Percentiles rank a stretch among this genome's conserved stretches.
Conservation (phyloP, 495 filamentous ascomycete species). For the Penicillium longicatenatum region DNA sequence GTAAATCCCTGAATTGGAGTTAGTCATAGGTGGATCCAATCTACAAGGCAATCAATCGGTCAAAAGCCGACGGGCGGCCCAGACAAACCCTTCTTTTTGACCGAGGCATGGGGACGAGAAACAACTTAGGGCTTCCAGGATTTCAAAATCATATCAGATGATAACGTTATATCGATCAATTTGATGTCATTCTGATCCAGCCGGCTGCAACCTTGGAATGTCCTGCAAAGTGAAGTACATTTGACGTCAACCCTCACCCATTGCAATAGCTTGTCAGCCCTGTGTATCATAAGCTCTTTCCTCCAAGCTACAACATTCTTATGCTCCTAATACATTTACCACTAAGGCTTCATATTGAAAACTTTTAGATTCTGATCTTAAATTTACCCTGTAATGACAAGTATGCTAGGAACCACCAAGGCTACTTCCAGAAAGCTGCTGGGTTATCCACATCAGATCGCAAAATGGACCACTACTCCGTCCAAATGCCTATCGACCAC, state of each 20-base stretch:
- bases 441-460: neutral
- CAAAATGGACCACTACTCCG: slow-evolving; percentile 4
- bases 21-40: no score
- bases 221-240: slow-evolving; percentile 22
- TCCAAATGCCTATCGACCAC: slow-evolving; percentile 24
- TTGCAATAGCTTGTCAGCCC: neutral
- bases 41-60: neutral
- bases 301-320: no score
- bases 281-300: neutral
- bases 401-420: neutral
- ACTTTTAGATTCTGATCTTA: neutral
- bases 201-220: neutral
- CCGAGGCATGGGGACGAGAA: no score
- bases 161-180: no score
- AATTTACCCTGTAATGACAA: neutral
- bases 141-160: no score
- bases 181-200: slow-evolving; percentile 11
- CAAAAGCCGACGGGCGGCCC: neutral
- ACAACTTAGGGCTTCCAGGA: no score
- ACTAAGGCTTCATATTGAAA: neutral
- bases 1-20: no score
- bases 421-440: neutral
- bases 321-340: no score
- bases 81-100: no score
- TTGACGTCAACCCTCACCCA: slow-evolving; percentile 26